Percentiles rank a stretch among this genome's conserved stretches.
phyloP scores from a whole-genome alignment of 352 stramenopile species.

The Phytophthora palmivora region DNA sequence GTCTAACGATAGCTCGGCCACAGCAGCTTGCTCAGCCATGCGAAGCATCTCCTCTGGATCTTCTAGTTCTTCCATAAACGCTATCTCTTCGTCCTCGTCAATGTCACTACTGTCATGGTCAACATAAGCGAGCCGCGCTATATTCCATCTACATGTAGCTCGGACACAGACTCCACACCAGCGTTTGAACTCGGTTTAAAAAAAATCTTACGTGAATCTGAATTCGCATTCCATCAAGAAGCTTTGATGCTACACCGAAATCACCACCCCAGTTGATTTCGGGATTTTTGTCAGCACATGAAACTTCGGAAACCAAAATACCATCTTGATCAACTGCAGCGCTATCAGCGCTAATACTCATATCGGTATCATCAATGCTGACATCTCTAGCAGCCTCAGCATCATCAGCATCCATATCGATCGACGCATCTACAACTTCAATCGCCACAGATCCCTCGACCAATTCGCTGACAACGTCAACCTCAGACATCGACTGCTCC shows the following conservation, averaged over 20 bases:
- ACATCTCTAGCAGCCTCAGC: slow-evolving; percentile 4
- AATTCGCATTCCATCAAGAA: background rate
- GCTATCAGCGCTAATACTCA: background rate
- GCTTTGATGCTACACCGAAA: slow-evolving; percentile 7
- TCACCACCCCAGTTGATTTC: slow-evolving; percentile 1
- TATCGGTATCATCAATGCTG: slow-evolving; percentile 1
- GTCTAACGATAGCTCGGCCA: slow-evolving; percentile 24
- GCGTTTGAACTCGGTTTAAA: background rate
- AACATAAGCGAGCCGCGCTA: background rate
- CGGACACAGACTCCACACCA: background rate
- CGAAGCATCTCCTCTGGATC: slow-evolving; percentile 36
- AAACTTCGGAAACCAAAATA: background rate
- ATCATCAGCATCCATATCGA: slow-evolving; percentile 11
- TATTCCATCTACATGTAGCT: background rate
- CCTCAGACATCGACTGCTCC: slow-evolving; percentile 10
- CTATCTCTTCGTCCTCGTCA: slow-evolving; percentile 33
- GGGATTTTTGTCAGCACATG: background rate
- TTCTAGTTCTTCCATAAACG: slow-evolving; percentile 45
- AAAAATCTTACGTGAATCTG: background rate
- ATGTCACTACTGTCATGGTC: slow-evolving; percentile 3
- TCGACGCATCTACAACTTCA: slow-evolving; percentile 20
- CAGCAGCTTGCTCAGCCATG: slow-evolving; percentile 42
- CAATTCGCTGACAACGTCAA: slow-evolving; percentile 6
- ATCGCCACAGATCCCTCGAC: slow-evolving; percentile 25
- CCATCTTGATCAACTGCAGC: background rate